phyloP scores from a whole-genome alignment of 2,329 filamentous ascomycete genomes.

The Microsporum canis region DNA sequence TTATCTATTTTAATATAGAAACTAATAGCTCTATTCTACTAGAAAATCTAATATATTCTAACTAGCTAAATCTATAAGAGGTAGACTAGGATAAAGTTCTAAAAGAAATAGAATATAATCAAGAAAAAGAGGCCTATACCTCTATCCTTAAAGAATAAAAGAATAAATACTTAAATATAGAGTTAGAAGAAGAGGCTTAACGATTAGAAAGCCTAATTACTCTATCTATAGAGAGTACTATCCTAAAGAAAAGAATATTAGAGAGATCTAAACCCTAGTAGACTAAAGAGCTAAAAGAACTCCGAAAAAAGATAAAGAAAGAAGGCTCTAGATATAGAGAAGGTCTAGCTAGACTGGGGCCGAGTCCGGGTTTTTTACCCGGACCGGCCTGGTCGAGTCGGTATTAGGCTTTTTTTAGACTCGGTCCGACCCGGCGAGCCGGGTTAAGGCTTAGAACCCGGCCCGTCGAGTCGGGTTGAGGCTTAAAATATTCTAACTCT shows the following conservation, averaged over 20 bases:
- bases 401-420: no score
- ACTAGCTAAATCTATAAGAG: neutral
- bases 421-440: no score
- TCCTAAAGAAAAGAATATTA: neutral
- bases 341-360: neutral
- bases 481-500: no score
- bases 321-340: neutral
- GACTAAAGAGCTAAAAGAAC: neutral
- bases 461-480: no score
- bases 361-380: no score
- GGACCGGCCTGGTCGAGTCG: no score
- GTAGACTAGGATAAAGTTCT: neutral
- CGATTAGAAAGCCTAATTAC: neutral
- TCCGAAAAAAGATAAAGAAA: neutral
- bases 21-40: neutral
- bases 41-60: neutral
- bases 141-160: neutral
- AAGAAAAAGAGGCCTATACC: neutral
- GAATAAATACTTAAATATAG: neutral
- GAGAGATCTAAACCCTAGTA: neutral
- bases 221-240: neutral
- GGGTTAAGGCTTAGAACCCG: no score
- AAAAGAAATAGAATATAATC: neutral
- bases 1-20: neutral
- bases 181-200: neutral